These are phyloP conservation scores for Linnemannia schmuckeri DNA, from an alignment of 192 early-diverging fungal genomes.

Conservation along the genomic window DNA sequence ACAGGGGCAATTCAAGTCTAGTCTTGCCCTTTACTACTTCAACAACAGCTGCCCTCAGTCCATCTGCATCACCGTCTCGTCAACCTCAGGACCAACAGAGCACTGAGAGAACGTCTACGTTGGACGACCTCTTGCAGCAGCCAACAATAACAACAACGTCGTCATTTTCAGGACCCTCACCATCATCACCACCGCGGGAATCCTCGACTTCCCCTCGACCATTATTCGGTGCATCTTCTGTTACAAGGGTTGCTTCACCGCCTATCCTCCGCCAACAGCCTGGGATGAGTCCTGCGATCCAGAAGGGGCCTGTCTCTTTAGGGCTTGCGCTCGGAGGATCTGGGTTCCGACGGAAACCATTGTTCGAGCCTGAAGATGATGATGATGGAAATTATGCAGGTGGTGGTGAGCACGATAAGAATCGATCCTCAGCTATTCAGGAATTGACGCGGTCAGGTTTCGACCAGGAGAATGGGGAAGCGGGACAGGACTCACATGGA, in stretches of 20 bases:
- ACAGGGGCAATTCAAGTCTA: not conserved
- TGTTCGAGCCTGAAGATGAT: conserved; percentile 42
- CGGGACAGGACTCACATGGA: not conserved
- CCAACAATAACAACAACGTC: not conserved
- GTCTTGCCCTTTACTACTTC: not conserved
- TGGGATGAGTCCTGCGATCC: conserved; percentile 51
- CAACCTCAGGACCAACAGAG: conserved; percentile 4
- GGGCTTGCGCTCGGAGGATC: conserved; percentile 52
- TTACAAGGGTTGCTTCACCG: not conserved
- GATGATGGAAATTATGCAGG: conserved; percentile 3
- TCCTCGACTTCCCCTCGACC: not conserved
- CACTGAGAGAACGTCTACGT: not conserved
- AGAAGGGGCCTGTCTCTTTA: conserved; percentile 30
- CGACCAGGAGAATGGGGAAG: not conserved
- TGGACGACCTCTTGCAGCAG: not conserved
- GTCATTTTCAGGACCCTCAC: too few species aligned
- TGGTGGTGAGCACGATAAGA: conserved; percentile 4
- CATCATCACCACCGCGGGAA: not conserved
- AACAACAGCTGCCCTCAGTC: not conserved
- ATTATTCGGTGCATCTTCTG: not conserved
- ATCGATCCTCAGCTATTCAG: not conserved
- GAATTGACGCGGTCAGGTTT: conserved; percentile 15
- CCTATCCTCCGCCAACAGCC: conserved; percentile 12
- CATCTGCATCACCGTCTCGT: not conserved
- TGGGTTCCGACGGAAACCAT: conserved; percentile 43